These are phyloP conservation scores for Adansonia madagascariensis DNA, from an alignment of 441 rosid species.

Conservation along the genomic window DNA sequence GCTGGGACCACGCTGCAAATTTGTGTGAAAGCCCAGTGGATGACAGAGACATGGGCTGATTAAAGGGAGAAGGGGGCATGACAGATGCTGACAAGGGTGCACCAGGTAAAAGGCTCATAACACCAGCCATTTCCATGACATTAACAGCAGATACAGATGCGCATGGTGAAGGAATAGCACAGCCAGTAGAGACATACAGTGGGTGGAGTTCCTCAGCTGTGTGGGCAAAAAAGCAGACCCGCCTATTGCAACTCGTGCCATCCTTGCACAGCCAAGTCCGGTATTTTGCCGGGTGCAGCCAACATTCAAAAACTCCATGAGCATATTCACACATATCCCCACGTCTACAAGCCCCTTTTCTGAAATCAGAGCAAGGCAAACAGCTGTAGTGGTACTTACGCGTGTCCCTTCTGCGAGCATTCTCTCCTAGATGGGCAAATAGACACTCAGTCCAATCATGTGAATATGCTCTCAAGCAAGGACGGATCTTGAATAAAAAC, in stretches of 20 bases:
- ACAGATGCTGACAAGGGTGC: slow-evolving; percentile 46
- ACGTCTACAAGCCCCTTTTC: slow-evolving; percentile 55
- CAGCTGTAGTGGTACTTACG: slow-evolving; percentile 67
- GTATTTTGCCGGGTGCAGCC: slow-evolving; percentile 70
- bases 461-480: slow-evolving; percentile 67
- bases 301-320: slow-evolving; percentile 63
- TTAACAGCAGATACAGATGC: slow-evolving; percentile 46
- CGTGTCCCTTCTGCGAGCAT: slow-evolving; percentile 63
- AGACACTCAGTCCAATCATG: slow-evolving; percentile 76
- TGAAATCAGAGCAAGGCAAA: slow-evolving; percentile 69
- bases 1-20: slow-evolving; percentile 54
- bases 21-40: slow-evolving; percentile 41
- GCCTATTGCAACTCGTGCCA: slow-evolving; percentile 54
- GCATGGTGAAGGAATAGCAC: slow-evolving; percentile 56
- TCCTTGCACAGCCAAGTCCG: slow-evolving; percentile 67
- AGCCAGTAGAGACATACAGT: slow-evolving; percentile 52
- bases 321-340: slow-evolving; percentile 69
- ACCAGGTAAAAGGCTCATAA: slow-evolving; percentile 46
- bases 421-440: slow-evolving; percentile 67
- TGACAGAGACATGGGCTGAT: slow-evolving; percentile 61
- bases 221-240: slow-evolving; percentile 68
- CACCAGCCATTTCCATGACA: slow-evolving; percentile 71
- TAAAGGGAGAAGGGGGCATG: slow-evolving; percentile 52
- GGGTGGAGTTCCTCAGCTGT: slow-evolving; percentile 56
- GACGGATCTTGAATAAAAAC: slow-evolving; percentile 63